These are phyloP conservation scores for Trypanosoma lewisi DNA, from an alignment of 208 protist species.

Conservation along the genomic window DNA sequence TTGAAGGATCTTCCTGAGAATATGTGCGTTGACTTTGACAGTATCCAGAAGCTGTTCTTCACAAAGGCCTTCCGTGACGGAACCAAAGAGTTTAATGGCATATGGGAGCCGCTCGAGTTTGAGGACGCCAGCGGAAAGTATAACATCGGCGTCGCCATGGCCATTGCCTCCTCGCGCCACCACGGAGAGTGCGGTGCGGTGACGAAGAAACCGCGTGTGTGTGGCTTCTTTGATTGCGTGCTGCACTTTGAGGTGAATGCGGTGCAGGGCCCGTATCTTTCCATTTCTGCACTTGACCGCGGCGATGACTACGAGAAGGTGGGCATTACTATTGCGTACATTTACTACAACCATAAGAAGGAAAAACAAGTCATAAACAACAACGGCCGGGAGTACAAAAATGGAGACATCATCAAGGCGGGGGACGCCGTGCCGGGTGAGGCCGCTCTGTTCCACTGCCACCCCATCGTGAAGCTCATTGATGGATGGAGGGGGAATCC, in stretches of 20 bases:
- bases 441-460: conserved; percentile 72
- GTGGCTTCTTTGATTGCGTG: conserved; percentile 92
- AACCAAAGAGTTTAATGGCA: conserved; percentile 65
- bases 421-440: conserved; percentile 87
- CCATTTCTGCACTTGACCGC: conserved; percentile 90
- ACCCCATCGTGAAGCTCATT: conserved; percentile 87
- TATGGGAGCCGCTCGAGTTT: conserved; percentile 76
- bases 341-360: conserved; percentile 66
- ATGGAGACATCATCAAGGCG: conserved; percentile 86
- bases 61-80: conserved; percentile 46
- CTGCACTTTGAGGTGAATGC: conserved; percentile 89
- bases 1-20: conserved; percentile 60
- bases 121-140: conserved; percentile 72
- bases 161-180: conserved; percentile 67
- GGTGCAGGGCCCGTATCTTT: conserved; percentile 88
- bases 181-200: conserved; percentile 90
- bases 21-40: conserved; percentile 83
- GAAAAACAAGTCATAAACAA: conserved; percentile 44
- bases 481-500: conserved; percentile 79
- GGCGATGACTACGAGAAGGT: conserved; percentile 90
- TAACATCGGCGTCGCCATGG: conserved; percentile 90
- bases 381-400: conserved; percentile 79
- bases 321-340: conserved; percentile 87
- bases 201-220: conserved; percentile 87
- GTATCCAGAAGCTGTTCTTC: conserved; percentile 74